Evolutionary conservation across 2,329 filamentous ascomycete species (phyloP).

Genomic region (Pyrenochaeta sp.): DNA sequence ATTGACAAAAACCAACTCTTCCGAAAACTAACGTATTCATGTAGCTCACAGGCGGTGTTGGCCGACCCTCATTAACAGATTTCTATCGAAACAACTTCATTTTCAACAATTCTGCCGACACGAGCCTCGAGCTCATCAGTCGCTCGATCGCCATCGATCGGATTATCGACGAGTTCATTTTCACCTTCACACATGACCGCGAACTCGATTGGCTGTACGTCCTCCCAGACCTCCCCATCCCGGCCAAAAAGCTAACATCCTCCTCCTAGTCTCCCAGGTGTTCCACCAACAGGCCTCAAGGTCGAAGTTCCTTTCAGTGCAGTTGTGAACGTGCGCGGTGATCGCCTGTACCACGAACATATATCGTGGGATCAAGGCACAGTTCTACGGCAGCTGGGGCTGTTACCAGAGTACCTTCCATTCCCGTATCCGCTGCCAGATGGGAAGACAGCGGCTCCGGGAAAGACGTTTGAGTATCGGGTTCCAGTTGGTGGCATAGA

Average conservation of each 20-base stretch:
- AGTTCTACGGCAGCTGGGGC: conserved; percentile 65
- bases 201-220: conserved; percentile 39
- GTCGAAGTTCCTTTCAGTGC: conserved; percentile 67
- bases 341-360: conserved; percentile 72
- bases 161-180: conserved; percentile 51
- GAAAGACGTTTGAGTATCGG: conserved; percentile 61
- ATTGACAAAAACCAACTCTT: neutral
- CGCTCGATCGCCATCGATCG: conserved; percentile 74
- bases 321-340: conserved; percentile 71
- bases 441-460: conserved; percentile 36
- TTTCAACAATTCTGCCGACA: conserved; percentile 72
- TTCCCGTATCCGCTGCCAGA: conserved; percentile 55
- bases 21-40: neutral
- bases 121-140: conserved; percentile 70
- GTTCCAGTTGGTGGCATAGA: conserved; percentile 66
- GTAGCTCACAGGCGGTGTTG: conserved; percentile 67
- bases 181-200: conserved; percentile 28
- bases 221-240: neutral
- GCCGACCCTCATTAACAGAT: conserved; percentile 63
- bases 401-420: conserved; percentile 69
- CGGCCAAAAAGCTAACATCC: conserved; percentile 38
- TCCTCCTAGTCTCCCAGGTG: conserved; percentile 15
- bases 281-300: conserved; percentile 40
- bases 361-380: conserved; percentile 73
- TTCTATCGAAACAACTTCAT: conserved; percentile 79